Conservation (phyloP, 768 basidiomycete species). For the Zangia roseola region DNA sequence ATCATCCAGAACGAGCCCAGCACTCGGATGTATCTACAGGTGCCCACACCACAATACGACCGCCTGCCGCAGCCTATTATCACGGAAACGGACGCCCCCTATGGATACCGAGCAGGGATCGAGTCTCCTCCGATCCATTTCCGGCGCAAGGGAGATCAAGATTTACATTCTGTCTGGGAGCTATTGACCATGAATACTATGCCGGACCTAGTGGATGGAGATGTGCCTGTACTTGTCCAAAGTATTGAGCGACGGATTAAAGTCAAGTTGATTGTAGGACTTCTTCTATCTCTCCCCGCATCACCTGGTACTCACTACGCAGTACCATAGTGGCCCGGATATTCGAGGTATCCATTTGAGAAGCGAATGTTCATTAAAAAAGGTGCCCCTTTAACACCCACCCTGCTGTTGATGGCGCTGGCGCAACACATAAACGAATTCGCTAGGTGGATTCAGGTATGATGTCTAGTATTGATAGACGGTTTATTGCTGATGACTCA, state of each 20-base stretch:
- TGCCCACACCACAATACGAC: constrained; percentile 6
- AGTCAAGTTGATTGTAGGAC: constrained; percentile 35
- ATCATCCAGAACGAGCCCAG: background rate
- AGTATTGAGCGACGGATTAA: constrained; percentile 32
- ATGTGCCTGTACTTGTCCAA: constrained; percentile 19
- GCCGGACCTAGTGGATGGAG: constrained; percentile 24
- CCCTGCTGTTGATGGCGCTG: constrained; percentile 31
- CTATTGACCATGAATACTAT: constrained; percentile 22
- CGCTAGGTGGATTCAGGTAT: constrained; percentile 32
- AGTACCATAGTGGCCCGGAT: constrained; percentile 47
- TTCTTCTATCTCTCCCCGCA: background rate
- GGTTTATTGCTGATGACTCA: background rate
- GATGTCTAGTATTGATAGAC: constrained; percentile 2
- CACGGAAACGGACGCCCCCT: constrained; percentile 11
- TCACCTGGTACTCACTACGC: background rate
- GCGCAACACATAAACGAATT: constrained; percentile 33
- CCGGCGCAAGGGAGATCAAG: constrained; percentile 18
- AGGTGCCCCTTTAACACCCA: constrained; percentile 30
- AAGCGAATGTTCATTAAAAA: constrained; percentile 38
- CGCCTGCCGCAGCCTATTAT: constrained; percentile 21
- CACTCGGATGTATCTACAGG: background rate
- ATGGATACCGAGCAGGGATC: constrained; percentile 11
- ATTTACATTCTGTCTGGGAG: constrained; percentile 28
- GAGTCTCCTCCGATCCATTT: constrained; percentile 34
- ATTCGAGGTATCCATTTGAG: constrained; percentile 36